Conservation (phyloP, 1,139 yeast species). For the Hyphopichia burtonii region DNA sequence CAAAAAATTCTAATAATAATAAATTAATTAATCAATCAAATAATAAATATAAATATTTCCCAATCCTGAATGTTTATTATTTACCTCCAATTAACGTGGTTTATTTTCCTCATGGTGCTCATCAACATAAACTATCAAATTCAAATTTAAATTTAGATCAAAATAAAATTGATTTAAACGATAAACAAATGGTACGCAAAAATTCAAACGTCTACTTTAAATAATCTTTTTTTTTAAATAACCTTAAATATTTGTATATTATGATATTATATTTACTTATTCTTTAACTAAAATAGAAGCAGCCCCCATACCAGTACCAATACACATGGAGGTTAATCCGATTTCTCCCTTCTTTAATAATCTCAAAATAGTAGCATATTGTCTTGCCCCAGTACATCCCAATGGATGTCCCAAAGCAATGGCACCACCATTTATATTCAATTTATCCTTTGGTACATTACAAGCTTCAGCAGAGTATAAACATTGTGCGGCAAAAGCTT, state of each 20-base stretch:
- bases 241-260: too few relatives aligned
- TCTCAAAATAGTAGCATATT: conserved; percentile 81
- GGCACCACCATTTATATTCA: conserved; percentile 94
- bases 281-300: conserved; percentile 83
- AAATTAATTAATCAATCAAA: neutral
- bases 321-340: conserved; percentile 94
- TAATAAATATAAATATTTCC: conserved; percentile 50
- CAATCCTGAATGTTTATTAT: conserved; percentile 55
- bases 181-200: conserved; percentile 11
- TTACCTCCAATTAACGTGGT: conserved; percentile 61
- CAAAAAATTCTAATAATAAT: conserved; percentile 3
- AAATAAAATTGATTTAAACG: conserved; percentile 4
- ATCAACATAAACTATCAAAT: conserved; percentile 29
- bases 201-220: conserved; percentile 34
- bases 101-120: conserved; percentile 60
- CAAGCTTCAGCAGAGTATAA: conserved; percentile 67
- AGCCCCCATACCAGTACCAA: conserved; percentile 99
- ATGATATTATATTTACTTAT: conserved; percentile 18
- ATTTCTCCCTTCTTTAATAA: conserved; percentile 78
- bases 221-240: conserved; percentile 9
- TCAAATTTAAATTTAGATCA: neutral
- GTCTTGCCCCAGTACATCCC: conserved; percentile 96
- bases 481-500: conserved; percentile 96
- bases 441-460: conserved; percentile 67
- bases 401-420: conserved; percentile 95